Evolutionary conservation across 2,329 filamentous ascomycete species (phyloP).

Genomic region (Diaporthe capsici): DNA sequence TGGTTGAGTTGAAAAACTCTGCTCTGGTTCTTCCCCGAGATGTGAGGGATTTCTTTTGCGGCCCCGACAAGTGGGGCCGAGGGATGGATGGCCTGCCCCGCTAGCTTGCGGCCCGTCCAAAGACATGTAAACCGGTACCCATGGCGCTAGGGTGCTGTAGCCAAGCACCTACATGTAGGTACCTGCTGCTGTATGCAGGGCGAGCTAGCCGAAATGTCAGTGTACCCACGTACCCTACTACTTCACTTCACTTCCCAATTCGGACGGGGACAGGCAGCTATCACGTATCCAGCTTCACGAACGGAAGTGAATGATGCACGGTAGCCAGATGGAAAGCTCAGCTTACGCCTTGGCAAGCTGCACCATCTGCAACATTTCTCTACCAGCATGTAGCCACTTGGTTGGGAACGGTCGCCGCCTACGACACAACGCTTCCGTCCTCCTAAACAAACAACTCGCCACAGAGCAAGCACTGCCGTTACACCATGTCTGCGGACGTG

Average conservation of each 20-base stretch:
- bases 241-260: background rate
- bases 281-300: background rate
- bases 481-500: slow-evolving; percentile 24
- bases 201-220: background rate
- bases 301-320: background rate
- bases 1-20: background rate
- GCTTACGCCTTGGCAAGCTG: background rate
- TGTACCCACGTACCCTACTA: background rate
- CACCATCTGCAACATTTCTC: background rate
- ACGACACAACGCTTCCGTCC: background rate
- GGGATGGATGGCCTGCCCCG: background rate
- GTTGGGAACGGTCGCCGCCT: background rate
- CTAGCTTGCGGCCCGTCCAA: background rate
- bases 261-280: slow-evolving; percentile 1
- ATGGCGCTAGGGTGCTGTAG: background rate
- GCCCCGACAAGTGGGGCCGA: background rate
- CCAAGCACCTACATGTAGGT: background rate
- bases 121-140: background rate
- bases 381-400: background rate
- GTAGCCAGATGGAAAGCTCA: background rate
- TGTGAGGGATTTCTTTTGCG: background rate
- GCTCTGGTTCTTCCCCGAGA: background rate
- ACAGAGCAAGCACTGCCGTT: background rate
- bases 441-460: background rate
- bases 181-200: background rate